Conservation (phyloP, 495 filamentous ascomycete genomes). For the Trichoderma asperelloides region DNA sequence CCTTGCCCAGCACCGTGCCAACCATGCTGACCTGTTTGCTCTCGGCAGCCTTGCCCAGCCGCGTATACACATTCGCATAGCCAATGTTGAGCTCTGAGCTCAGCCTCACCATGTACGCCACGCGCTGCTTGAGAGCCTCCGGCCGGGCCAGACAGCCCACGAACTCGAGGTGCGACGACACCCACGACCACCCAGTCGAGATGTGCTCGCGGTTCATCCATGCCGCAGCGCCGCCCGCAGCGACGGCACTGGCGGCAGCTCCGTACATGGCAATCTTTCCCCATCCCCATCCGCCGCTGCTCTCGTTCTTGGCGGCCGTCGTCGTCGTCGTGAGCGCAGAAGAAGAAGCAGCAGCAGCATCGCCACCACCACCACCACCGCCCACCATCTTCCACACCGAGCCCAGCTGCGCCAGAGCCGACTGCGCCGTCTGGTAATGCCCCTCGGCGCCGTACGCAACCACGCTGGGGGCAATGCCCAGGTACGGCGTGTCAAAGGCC, state of each 20-base stretch:
- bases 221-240: conserved; percentile 79
- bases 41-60: conserved; percentile 56
- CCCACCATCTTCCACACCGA: conserved; percentile 55
- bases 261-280: conserved; percentile 77
- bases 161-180: conserved; percentile 88
- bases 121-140: conserved; percentile 63
- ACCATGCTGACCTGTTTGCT: conserved; percentile 34
- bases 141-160: conserved; percentile 75
- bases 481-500: conserved; percentile 90
- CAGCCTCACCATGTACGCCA: conserved; percentile 49
- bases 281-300: conserved; percentile 57
- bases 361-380: conserved; percentile 18
- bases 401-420: conserved; percentile 57
- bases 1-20: conserved; percentile 44
- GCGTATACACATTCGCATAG: conserved; percentile 76
- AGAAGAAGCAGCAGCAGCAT: conserved; percentile 17
- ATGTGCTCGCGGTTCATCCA: conserved; percentile 78
- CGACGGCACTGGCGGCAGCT: conserved; percentile 69
- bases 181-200: conserved; percentile 64
- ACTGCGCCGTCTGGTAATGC: conserved; percentile 65
- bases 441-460: conserved; percentile 82
- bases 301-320: conserved; percentile 24
- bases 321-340: conserved; percentile 27
- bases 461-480: conserved; percentile 82
- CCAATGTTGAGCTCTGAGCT: conserved; percentile 49